Percentiles rank a stretch among this genome's conserved stretches.
Conservation (phyloP, 768 basidiomycete species). For the Suillus lakei region DNA sequence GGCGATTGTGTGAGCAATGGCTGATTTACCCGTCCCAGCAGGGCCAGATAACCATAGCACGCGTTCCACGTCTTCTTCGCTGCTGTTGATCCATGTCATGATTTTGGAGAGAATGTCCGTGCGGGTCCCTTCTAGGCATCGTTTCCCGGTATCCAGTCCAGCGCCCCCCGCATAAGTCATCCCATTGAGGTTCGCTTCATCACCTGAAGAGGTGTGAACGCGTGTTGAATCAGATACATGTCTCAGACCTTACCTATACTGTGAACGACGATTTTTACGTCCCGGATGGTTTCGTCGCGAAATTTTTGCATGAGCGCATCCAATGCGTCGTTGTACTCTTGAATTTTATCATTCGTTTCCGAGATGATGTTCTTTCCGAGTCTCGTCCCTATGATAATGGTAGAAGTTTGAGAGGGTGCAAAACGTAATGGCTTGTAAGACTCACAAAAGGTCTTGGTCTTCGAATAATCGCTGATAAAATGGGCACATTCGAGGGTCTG, state of each 20-base stretch:
- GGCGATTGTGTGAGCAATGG: too few species aligned
- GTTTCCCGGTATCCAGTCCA: constrained; percentile 2
- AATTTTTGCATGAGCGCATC: constrained; percentile 3
- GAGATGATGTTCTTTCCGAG: constrained; percentile 16
- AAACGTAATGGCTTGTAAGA: too few species aligned
- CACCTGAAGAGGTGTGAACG: too few species aligned
- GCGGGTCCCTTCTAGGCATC: constrained; percentile 4
- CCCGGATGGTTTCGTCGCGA: background rate
- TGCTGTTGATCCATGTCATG: background rate
- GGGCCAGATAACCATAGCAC: too few species aligned
- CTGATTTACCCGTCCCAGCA: too few species aligned
- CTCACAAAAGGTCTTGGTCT: too few species aligned
- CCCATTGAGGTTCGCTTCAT: too few species aligned
- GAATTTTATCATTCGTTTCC: background rate
- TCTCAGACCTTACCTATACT: background rate
- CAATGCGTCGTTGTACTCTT: background rate
- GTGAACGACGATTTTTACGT: background rate
- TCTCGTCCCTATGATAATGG: too few species aligned
- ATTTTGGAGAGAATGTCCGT: constrained; percentile 1
- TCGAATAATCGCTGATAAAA: too few species aligned
- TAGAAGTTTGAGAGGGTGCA: too few species aligned
- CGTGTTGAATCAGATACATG: background rate
- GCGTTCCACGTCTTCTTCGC: background rate
- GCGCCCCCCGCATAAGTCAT: constrained; percentile 2
- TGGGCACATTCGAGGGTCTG: too few species aligned